A percentile compares a stretch with the other conserved stretches of the same genome.
Evolutionary conservation across 495 filamentous ascomycete species (phyloP).

Genomic region (Penicillium tannophilum): DNA sequence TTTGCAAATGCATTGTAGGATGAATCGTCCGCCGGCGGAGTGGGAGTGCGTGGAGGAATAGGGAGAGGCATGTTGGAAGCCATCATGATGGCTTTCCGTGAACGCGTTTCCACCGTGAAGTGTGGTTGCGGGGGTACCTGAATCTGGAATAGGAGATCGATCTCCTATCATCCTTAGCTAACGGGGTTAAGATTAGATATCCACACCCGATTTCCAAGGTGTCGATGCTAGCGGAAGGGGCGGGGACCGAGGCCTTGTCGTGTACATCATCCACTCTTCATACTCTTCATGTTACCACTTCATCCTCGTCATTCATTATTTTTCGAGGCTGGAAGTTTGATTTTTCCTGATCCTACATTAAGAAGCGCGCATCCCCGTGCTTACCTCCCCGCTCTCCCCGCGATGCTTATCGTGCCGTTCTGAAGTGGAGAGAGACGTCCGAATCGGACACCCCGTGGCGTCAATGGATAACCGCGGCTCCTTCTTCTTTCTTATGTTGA

Average conservation of each 20-base stretch:
- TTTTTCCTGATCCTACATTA: background rate
- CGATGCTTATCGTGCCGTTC: constrained; percentile 27
- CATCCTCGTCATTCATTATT: constrained; percentile 35
- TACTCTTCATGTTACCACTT: constrained; percentile 8
- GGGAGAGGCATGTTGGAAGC: constrained; percentile 64
- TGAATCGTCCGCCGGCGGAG: constrained; percentile 63
- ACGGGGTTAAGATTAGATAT: constrained; percentile 8
- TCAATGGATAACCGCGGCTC: constrained; percentile 54
- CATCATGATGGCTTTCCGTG: constrained; percentile 39
- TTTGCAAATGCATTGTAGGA: constrained; percentile 31
- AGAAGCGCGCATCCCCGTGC: background rate
- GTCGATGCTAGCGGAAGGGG: constrained; percentile 19
- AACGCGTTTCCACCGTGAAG: constrained; percentile 8
- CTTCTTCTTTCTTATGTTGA: constrained; percentile 51
- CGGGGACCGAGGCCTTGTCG: constrained; percentile 25
- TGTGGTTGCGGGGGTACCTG: constrained; percentile 3
- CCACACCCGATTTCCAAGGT: constrained; percentile 1
- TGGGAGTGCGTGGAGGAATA: constrained; percentile 66
- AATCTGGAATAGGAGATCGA: constrained; percentile 11
- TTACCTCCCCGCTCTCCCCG: constrained; percentile 16
- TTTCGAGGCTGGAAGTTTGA: constrained; percentile 2
- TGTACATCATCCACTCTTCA: constrained; percentile 44
- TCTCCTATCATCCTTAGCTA: constrained; percentile 8
- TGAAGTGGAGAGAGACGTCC: constrained; percentile 31
- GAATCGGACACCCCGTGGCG: constrained; percentile 35